Conservation (phyloP, 148 eudicot genomes). For the Camellia sinensis region DNA sequence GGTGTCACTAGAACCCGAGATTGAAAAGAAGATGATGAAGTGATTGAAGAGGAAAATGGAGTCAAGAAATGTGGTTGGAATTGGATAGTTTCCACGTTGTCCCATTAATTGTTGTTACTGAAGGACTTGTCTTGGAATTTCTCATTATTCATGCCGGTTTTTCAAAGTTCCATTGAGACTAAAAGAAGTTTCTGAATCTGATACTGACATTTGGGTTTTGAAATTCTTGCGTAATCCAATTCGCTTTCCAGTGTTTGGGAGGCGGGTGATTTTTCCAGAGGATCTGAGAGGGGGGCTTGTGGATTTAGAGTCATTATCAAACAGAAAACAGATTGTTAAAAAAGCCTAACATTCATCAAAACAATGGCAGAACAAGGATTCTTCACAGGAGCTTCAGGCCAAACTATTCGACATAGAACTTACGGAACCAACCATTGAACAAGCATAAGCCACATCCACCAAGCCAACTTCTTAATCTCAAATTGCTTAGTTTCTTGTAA, state of each 20-base stretch:
- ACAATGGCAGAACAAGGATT: too few species aligned
- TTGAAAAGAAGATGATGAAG: slow-evolving; percentile 43
- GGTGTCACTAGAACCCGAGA: slow-evolving; percentile 22
- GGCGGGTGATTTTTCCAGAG: slow-evolving; percentile 52
- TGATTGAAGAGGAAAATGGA: slow-evolving; percentile 38
- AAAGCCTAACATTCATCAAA: not conserved
- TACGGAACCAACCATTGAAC: too few species aligned
- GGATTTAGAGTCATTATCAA: slow-evolving; percentile 84
- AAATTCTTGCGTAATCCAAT: slow-evolving; percentile 20
- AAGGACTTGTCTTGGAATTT: slow-evolving; percentile 1
- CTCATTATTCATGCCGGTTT: not conserved
- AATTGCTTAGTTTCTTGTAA: too few species aligned
- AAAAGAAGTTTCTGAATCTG: slow-evolving; percentile 16
- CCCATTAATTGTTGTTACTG: slow-evolving; percentile 17
- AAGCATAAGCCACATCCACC: too few species aligned
- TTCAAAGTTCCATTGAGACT: slow-evolving; percentile 19
- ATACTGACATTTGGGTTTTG: not conserved
- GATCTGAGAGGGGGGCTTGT: slow-evolving; percentile 67
- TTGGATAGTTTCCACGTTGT: slow-evolving; percentile 12
- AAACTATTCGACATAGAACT: too few species aligned
- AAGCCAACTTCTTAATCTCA: too few species aligned
- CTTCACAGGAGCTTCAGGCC: too few species aligned
- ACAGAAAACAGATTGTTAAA: slow-evolving; percentile 68
- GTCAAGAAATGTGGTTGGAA: slow-evolving; percentile 25
- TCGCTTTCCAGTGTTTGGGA: slow-evolving; percentile 29